Conservation (phyloP, 176 grass and related monocot species). For the Zoysia japonica region DNA sequence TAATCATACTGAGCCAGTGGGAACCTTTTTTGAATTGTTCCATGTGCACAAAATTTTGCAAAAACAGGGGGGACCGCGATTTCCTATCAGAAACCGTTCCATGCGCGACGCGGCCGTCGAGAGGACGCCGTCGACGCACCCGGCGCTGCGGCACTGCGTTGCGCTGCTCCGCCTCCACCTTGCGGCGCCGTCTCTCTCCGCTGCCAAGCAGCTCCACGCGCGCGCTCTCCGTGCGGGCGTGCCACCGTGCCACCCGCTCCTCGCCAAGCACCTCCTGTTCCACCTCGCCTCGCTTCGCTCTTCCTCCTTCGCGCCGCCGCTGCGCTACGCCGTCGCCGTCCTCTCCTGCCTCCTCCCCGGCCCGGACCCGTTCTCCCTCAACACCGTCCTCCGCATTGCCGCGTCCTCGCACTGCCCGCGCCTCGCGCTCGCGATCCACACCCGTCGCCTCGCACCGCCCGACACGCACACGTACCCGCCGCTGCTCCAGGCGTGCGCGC, state of each 20-base stretch:
- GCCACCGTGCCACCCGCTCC: constrained; percentile 53
- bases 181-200: constrained; percentile 44
- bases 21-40: neutral
- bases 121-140: constrained; percentile 34
- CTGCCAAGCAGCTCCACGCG: constrained; percentile 73
- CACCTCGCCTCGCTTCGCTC: constrained; percentile 55
- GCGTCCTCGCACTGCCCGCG: constrained; percentile 49
- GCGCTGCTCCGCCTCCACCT: constrained; percentile 68
- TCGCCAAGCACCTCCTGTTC: constrained; percentile 85
- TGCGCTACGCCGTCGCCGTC: constrained; percentile 60
- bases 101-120: constrained; percentile 37
- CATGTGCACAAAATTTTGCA: neutral
- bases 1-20: neutral
- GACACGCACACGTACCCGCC: constrained; percentile 84
- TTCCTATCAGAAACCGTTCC: neutral
- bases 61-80: no score
- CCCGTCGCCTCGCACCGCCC: constrained; percentile 52
- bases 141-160: constrained; percentile 61
- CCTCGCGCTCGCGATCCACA: constrained; percentile 64
- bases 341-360: constrained; percentile 49
- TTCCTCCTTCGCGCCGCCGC: constrained; percentile 42
- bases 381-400: constrained; percentile 78
- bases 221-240: constrained; percentile 60
- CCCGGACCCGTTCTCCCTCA: constrained; percentile 65
- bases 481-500: constrained; percentile 78